Evolutionary conservation across 306 rosid species (phyloP).

Genomic region (Astragalus glycyphyllos): DNA sequence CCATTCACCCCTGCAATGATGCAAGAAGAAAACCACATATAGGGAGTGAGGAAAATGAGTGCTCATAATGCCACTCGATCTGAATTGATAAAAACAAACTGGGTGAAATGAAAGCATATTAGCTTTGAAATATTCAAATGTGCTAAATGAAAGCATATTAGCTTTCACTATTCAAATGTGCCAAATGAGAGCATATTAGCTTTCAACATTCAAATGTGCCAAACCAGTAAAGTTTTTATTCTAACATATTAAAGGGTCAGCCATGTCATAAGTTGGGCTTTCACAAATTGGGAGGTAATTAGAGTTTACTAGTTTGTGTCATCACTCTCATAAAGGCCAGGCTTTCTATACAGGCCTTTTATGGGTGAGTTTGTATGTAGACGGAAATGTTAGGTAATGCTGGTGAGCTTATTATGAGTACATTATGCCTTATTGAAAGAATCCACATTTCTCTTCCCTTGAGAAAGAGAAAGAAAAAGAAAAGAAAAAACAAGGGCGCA

Average conservation of each 20-base stretch:
- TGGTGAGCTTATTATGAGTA: conserved; percentile 1
- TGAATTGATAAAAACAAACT: not conserved
- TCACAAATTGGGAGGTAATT: not conserved
- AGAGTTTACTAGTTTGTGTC: not conserved
- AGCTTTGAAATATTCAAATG: not conserved
- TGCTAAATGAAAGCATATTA: not conserved
- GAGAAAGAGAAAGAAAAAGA: not conserved
- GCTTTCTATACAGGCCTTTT: not conserved
- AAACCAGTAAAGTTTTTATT: not conserved
- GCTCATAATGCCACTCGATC: not conserved
- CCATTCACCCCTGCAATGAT: not conserved
- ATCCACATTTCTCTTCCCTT: not conserved
- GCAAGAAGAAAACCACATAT: not conserved
- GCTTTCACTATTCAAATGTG: not conserved
- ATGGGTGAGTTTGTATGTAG: not conserved
- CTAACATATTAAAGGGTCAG: not conserved
- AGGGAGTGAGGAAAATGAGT: not conserved
- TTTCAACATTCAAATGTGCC: not conserved
- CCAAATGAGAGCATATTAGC: not conserved
- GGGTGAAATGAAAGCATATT: not conserved
- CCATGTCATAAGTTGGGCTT: not conserved
- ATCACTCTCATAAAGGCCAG: not conserved
- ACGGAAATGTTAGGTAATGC: conserved; percentile 9
- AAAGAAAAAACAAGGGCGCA: not conserved
- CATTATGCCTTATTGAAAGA: conserved; percentile 8